Base-by-base conservation (phyloP, 2,329 filamentous ascomycete species). In the Akanthomyces muscarius region DNA sequence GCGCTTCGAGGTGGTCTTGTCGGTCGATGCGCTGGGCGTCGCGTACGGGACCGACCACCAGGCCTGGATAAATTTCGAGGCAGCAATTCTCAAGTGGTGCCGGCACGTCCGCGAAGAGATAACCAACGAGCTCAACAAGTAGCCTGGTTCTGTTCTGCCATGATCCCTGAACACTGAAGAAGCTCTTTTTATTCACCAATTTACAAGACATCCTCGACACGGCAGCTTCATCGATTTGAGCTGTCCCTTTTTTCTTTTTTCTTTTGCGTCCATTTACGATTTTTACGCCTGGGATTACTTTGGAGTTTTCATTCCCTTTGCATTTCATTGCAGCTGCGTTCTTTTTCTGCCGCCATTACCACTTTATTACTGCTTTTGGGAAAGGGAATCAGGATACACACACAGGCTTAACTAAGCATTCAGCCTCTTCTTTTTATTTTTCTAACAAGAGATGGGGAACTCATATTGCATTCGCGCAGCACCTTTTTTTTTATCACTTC, bases 1-100 rank as follows among this genome's bases (percentile, higher is more conserved):
- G 64, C 87, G 95, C 62, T 99, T 94, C 88, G 95, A 98, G 76
- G 85, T 93, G 45, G 84, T 90, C 68, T 81, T 98, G 58, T 86
- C 89, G 66, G 83, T 97, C 61, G 92, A 97, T 71, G 91, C 94
- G 25, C 88, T 96, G 76, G 92, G 89, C 33, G 84, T 97, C 8
- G 93, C 97, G 25, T 89, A 93, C 71, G 89, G 88, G 71, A 88
- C 82, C 64, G 82, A 85, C 56, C 82, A 82, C 1, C 81, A 86
- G 60, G 86, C 87, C 14, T 97, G 93, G 93, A 79, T 83, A 58
- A 85, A 88, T 62, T 96, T 99, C 67, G 93, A 99, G 73, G 81
- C 85, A 6, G 92, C 92, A 33, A 81, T 99, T 56, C 83, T 92
- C 72, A 81, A 86, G 71, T 99, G 95, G 95, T 92, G 90, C 74